Base-by-base conservation (phyloP, 2,329 filamentous ascomycete species). In the Huntiella abstrusa region DNA sequence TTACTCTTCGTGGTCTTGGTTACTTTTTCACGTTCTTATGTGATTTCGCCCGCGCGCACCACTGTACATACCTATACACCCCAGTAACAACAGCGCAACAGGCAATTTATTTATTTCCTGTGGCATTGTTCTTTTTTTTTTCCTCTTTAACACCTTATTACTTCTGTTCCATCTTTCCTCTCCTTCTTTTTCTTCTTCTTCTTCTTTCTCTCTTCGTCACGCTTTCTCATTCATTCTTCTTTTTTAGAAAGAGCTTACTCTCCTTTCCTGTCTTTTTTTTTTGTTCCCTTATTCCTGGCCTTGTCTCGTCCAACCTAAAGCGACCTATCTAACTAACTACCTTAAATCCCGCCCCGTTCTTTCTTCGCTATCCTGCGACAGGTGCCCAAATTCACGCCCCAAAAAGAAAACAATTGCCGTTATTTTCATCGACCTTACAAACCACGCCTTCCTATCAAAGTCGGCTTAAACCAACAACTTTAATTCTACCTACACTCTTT, bases 151-250 rank as follows among this genome's bases (percentile, higher is more conserved):
- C 40, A 17, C n/a, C 11, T 32, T 22, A 19, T 22, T 34, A 39
- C 17, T 41, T 47, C 40, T 43, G 33, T 22, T 17, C 41, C 35
- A 32, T 42, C 22, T 39, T 42, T 36, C 43, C n/a, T 43, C 45
- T 43, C 32, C 36, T 45, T 37, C 46, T 33, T 36, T 8, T 37
- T 41, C 19, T 19, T 37, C 36, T 42, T 38, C 11, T 41, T 41
- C 7, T 42, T 47, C 15, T 12, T 37, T 19, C 17, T 17, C 22
- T 8, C 3, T 36, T 36, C 36, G 13, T 22, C 32, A 34, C 11
- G 16, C 13, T 39, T 16, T 15, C 4, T n/a, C 15, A 17, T 34
- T 41, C 34, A 39, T 37, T 28, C 33, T 47, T 40, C 22, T 40
- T 16, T 15, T 37, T 36, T 47, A 16, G 40, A 37, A 12, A 17